Evolutionary conservation across 2,329 filamentous ascomycete genomes (phyloP).

Genomic region (Whalleya microplaca): DNA sequence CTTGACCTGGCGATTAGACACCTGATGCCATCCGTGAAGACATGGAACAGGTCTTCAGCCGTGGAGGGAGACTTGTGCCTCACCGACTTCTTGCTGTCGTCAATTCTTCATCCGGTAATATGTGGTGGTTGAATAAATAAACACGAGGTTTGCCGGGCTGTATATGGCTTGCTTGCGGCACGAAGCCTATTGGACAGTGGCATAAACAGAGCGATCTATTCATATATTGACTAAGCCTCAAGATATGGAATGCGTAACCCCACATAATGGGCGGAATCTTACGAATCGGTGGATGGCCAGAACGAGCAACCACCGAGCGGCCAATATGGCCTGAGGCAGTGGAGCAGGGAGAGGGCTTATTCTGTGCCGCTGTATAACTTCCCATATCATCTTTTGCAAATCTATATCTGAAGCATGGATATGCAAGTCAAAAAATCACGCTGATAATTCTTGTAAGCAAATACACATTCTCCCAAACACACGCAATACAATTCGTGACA

Average conservation of each 20-base stretch:
- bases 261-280: background rate
- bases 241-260: background rate
- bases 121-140: background rate
- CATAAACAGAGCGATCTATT: background rate
- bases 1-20: slow-evolving; percentile 53
- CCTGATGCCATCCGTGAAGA: slow-evolving; percentile 19
- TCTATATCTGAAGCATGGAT: slow-evolving; percentile 5
- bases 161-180: background rate
- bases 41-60: background rate
- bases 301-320: slow-evolving; percentile 1
- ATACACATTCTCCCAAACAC: slow-evolving; percentile 10
- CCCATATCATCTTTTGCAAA: slow-evolving; percentile 1
- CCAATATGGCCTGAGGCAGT: slow-evolving; percentile 4
- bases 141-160: background rate
- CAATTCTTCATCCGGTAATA: background rate
- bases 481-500: background rate
- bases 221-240: background rate
- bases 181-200: background rate
- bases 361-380: slow-evolving; percentile 9
- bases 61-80: background rate
- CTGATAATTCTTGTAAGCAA: slow-evolving; percentile 20
- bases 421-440: background rate
- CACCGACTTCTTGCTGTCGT: background rate
- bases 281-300: background rate
- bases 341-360: background rate